phyloP scores from a whole-genome alignment of 768 basidiomycete species.

The Phylloporus sp. region DNA sequence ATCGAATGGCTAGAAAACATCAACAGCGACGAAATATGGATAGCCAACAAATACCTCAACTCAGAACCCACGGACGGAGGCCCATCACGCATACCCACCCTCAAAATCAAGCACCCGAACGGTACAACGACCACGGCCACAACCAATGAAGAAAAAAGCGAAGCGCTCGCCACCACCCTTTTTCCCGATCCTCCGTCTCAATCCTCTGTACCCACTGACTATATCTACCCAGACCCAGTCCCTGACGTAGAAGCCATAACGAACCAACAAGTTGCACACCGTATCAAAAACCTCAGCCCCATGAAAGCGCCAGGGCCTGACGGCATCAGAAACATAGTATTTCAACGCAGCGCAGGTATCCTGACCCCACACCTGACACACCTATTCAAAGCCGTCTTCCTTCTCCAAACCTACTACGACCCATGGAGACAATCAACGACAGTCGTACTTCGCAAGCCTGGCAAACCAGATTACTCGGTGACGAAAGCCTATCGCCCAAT shows the following conservation, averaged over 20 bases:
- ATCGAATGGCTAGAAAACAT: constrained; percentile 5
- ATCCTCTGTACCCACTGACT: no score
- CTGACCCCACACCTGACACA: constrained; percentile 8
- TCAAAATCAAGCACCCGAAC: constrained; percentile 16
- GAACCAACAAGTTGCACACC: no score
- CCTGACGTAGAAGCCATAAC: no score
- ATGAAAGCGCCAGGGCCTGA: constrained; percentile 27
- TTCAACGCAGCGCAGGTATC: constrained; percentile 11
- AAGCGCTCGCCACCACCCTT: no score
- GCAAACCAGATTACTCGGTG: constrained; percentile 30
- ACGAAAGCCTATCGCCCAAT: constrained; percentile 38
- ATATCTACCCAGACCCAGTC: no score
- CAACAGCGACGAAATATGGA: neutral
- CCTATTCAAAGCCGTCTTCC: no score
- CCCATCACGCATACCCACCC: constrained; percentile 2
- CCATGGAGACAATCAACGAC: constrained; percentile 27
- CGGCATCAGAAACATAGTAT: constrained; percentile 24
- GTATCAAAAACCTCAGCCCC: no score
- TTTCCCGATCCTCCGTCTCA: no score
- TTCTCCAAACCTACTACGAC: constrained; percentile 8
- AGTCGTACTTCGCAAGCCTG: constrained; percentile 35
- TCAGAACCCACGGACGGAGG: neutral
- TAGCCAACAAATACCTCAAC: constrained; percentile 1
- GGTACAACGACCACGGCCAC: no score
- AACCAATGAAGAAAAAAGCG: no score